A percentile compares a stretch with the other conserved stretches of the same genome.
Evolutionary conservation across 1,139 yeast species (phyloP).

Genomic region (Magnusiomyces tetraspermus): DNA sequence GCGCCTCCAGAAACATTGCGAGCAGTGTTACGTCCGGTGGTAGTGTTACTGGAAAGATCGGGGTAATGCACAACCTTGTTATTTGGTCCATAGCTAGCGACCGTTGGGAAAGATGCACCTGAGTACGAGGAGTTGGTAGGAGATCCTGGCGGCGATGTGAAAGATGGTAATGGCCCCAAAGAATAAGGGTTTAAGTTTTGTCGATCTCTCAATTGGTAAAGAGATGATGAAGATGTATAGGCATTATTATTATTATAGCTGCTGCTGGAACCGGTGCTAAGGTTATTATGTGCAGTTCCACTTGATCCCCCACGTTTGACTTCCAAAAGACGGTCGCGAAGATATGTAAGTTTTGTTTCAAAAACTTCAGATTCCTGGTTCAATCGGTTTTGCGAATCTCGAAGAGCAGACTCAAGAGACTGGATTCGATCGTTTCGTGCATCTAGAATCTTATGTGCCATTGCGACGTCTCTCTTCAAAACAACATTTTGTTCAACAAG

Average conservation of each 20-base stretch:
- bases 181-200: neutral
- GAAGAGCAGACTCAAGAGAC: slow-evolving; percentile 44
- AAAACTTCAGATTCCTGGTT: slow-evolving; percentile 45
- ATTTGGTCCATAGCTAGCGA: slow-evolving; percentile 10
- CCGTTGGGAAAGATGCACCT: slow-evolving; percentile 8
- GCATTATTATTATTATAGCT: neutral
- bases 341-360: slow-evolving; percentile 41
- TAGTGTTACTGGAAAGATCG: slow-evolving; percentile 6
- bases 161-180: neutral
- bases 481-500: slow-evolving; percentile 41
- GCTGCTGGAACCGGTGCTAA: neutral
- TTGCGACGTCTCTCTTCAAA: slow-evolving; percentile 40
- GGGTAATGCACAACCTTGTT: slow-evolving; percentile 11
- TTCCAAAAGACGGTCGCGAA: slow-evolving; percentile 37
- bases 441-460: slow-evolving; percentile 51
- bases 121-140: neutral
- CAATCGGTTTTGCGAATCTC: slow-evolving; percentile 44
- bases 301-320: slow-evolving; percentile 17
- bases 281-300: too few relatives aligned
- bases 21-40: neutral
- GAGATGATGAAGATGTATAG: neutral
- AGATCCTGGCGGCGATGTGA: neutral
- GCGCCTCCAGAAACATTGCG: neutral
- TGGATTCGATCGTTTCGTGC: slow-evolving; percentile 52
- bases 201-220: neutral